Conservation (phyloP, 2,329 filamentous ascomycete genomes). For the Huntiella abstrusa region DNA sequence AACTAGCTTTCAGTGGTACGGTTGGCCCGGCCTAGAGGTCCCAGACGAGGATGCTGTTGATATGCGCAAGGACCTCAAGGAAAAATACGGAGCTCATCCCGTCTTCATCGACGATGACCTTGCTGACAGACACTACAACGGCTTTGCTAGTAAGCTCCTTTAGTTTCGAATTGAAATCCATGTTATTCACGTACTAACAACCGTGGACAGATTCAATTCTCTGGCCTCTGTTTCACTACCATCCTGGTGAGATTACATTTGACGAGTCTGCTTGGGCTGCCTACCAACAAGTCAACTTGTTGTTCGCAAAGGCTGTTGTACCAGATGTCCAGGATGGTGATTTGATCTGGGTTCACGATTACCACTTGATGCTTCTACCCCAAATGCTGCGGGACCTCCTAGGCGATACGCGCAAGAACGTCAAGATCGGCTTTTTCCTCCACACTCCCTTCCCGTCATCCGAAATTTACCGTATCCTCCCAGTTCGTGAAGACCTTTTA, state of each 20-base stretch:
- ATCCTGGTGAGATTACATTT: slow-evolving; percentile 95
- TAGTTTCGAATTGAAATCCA: background rate
- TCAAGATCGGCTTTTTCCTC: slow-evolving; percentile 96
- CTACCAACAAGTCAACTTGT: slow-evolving; percentile 78
- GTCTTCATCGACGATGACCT: slow-evolving; percentile 89
- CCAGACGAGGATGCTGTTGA: slow-evolving; percentile 61
- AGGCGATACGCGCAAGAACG: slow-evolving; percentile 61
- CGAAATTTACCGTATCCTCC: slow-evolving; percentile 90
- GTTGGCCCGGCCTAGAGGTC: slow-evolving; percentile 87
- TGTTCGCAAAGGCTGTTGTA: slow-evolving; percentile 77
- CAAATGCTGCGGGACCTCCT: slow-evolving; percentile 89
- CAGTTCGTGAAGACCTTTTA: slow-evolving; percentile 76
- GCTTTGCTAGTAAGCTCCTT: slow-evolving; percentile 63
- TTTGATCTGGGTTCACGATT: slow-evolving; percentile 95
- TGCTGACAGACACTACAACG: slow-evolving; percentile 91
- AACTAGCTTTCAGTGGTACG: slow-evolving; percentile 95
- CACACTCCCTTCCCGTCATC: slow-evolving; percentile 95
- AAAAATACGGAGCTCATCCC: slow-evolving; percentile 76
- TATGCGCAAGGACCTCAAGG: slow-evolving; percentile 60
- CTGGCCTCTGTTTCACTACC: slow-evolving; percentile 97
- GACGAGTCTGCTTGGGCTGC: slow-evolving; percentile 88
- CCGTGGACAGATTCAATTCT: slow-evolving; percentile 62
- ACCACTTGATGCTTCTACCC: slow-evolving; percentile 92
- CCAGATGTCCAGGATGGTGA: slow-evolving; percentile 84
- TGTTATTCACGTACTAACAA: background rate